Conservation (phyloP, 2,329 filamentous ascomycete species). For the Colletotrichum falcatum region DNA sequence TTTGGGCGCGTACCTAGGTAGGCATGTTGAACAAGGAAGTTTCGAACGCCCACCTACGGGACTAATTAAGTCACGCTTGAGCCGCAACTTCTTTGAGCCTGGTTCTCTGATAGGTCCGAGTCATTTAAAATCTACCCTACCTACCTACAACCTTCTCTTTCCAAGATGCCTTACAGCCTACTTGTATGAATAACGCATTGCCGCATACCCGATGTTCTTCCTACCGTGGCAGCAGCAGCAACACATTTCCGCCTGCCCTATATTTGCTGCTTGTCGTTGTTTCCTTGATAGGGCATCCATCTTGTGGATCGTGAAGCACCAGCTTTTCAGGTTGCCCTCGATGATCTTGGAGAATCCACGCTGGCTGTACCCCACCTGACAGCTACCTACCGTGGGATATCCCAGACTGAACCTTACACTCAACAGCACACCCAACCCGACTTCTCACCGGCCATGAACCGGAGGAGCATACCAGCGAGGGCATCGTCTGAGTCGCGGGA, state of each 20-base stretch:
- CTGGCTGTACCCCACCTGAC: conserved; percentile 32
- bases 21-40: conserved; percentile 37
- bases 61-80: conserved; percentile 40
- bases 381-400: conserved; percentile 23
- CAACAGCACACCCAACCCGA: neutral
- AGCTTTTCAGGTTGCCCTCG: conserved; percentile 12
- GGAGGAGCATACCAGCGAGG: neutral
- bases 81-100: conserved; percentile 40
- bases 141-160: conserved; percentile 23
- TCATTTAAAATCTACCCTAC: conserved; percentile 38
- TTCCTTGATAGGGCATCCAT: conserved; percentile 4
- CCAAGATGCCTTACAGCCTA: neutral
- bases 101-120: conserved; percentile 42
- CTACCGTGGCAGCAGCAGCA: neutral
- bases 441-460: neutral
- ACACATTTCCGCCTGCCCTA: neutral
- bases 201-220: neutral
- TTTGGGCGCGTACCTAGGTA: conserved; percentile 33
- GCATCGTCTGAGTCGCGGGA: neutral
- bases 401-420: conserved; percentile 31
- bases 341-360: conserved; percentile 31
- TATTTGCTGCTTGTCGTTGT: neutral
- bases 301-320: conserved; percentile 18
- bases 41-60: conserved; percentile 39
- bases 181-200: conserved; percentile 4